Evolutionary conservation across 768 basidiomycete genomes (phyloP).

Genomic region (Cyathus striatus): DNA sequence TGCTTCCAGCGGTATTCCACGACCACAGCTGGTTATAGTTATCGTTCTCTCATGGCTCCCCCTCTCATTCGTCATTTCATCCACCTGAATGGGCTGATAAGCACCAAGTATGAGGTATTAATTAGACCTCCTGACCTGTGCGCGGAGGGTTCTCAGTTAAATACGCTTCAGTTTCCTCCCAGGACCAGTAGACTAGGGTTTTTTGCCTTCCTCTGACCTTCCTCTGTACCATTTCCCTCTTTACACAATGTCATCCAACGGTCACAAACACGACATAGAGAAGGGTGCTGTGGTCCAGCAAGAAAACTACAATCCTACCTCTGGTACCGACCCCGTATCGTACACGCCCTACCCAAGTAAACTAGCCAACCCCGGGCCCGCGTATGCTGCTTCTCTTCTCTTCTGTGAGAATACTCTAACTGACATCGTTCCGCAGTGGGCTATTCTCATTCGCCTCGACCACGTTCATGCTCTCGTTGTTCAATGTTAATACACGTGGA

Average conservation of each 20-base stretch:
- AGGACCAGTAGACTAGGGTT: not conserved
- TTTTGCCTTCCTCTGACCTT: not conserved
- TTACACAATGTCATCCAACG: not conserved
- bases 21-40: too few relatives aligned
- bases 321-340: not conserved
- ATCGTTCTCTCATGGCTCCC: too few relatives aligned
- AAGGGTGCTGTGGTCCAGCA: not conserved
- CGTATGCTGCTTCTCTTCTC: slow-evolving; percentile 15
- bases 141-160: too few relatives aligned
- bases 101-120: too few relatives aligned
- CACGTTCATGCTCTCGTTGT: slow-evolving; percentile 66
- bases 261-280: not conserved
- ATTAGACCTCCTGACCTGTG: too few relatives aligned
- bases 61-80: too few relatives aligned
- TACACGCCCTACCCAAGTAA: slow-evolving; percentile 9
- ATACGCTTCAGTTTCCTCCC: too few relatives aligned
- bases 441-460: slow-evolving; percentile 39
- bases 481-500: slow-evolving; percentile 49
- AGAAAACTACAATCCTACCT: not conserved
- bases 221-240: not conserved
- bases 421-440: slow-evolving; percentile 15
- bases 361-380: slow-evolving; percentile 27
- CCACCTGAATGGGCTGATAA: too few relatives aligned
- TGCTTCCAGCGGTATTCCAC: too few relatives aligned
- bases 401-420: not conserved